Evolutionary conservation across 2,329 filamentous ascomycete genomes (phyloP), one percentile per base, ranked within the genome.

Genomic region (Fusarium caatingaense): DNA sequence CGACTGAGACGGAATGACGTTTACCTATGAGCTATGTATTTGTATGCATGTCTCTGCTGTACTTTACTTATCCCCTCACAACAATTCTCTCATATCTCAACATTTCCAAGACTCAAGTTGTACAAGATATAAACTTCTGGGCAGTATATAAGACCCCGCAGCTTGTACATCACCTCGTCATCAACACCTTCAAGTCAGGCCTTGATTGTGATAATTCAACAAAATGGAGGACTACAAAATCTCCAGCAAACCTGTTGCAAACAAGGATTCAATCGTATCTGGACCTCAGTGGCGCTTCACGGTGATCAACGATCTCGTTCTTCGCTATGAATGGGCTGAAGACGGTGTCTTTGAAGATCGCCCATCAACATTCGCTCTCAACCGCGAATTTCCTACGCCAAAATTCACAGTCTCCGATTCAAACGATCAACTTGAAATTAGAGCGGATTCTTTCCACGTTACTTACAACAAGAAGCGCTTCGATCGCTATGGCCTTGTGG

Each of bases 321-420:
- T 91, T 28, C 86, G 89, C 32, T 89, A 87, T 66, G 88, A 91
- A 78, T 91, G 87, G 87, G 84, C 88, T 1, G 79, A 82, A 13
- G 88, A 91, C 66, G 83, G 85, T 50, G 73, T 79, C 34, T 91
- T 91, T 70, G 89, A 91, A 73, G 88, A 91, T 73, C 84, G 88
- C 7, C 85, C 87, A 0, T 90, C 87, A 1, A 86, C 85, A 12
- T 88, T 91, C 73, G 89, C 88, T n/a, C 80, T 87, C 59, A 85
- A 87, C 66, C 82, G 88, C 27, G 50, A 56, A 32, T 76, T 86
- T 27, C 77, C 82, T 2, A 60, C 64, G 3, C 82, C 85, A 1
- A 74, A 83, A 44, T 88, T 85, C 70, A 81, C 80, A 8, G 78
- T 86, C 49, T 78, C 82, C 56, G 83, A 89, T 21, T 77, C 77